phyloP scores from a whole-genome alignment of 129 eudicot species.

The Artemisia tridentata region DNA sequence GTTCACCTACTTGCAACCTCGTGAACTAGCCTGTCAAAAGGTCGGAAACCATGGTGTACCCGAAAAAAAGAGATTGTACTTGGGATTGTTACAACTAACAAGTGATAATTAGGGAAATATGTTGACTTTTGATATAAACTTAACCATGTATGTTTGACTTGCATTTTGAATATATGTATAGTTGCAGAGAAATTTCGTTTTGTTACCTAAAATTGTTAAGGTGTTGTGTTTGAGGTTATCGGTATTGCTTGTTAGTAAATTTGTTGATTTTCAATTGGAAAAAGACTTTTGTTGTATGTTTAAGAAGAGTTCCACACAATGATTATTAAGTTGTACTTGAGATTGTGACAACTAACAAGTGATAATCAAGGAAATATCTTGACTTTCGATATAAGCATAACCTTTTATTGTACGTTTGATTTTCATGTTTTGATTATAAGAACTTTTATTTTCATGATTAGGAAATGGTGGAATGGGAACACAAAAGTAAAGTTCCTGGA shows the following conservation, averaged over 20 bases:
- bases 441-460: conserved; percentile 23
- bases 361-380: neutral
- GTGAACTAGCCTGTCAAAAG: too few relatives aligned
- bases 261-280: neutral
- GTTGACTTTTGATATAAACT: neutral
- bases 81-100: neutral
- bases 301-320: neutral
- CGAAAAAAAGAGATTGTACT: too few relatives aligned
- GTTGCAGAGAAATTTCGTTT: neutral
- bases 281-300: neutral
- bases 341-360: neutral
- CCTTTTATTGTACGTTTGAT: conserved; percentile 14
- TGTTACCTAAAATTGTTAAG: neutral
- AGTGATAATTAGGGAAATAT: neutral
- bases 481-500: conserved; percentile 86
- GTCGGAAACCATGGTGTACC: too few relatives aligned
- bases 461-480: conserved; percentile 99
- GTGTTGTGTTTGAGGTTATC: neutral
- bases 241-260: neutral
- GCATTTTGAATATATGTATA: neutral
- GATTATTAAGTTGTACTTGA: neutral
- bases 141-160: neutral
- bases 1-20: too few relatives aligned
- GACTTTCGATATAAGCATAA: conserved; percentile 1
- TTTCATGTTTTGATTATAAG: conserved; percentile 22